Evolutionary conservation across 352 stramenopile genomes (phyloP).

Genomic region (Pythium utonaiense): DNA sequence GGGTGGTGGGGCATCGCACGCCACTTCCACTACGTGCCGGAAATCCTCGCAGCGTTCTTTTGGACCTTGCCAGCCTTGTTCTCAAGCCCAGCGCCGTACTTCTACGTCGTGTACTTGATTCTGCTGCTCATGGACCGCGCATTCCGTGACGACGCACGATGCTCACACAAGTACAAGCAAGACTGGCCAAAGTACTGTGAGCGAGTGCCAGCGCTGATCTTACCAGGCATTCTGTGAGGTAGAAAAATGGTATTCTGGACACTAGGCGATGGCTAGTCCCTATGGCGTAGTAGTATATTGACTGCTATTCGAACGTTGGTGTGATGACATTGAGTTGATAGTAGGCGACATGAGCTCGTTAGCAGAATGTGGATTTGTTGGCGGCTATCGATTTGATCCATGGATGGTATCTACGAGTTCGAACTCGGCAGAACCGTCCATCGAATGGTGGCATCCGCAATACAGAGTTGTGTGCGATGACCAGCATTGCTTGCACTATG

Average conservation of each 20-base stretch:
- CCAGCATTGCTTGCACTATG: not conserved
- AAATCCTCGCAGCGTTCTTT: constrained; percentile 84
- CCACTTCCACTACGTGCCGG: constrained; percentile 95
- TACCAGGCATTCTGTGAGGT: constrained; percentile 81
- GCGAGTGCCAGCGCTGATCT: constrained; percentile 84
- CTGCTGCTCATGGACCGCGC: constrained; percentile 94
- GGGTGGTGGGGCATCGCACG: constrained; percentile 94
- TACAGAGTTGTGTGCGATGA: too few species aligned
- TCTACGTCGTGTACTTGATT: constrained; percentile 90
- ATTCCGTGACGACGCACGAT: constrained; percentile 94
- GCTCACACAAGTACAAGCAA: constrained; percentile 93
- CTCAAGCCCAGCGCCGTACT: constrained; percentile 73
- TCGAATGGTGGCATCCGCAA: not conserved
- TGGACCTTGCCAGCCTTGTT: constrained; percentile 71
- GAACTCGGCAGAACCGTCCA: not conserved
- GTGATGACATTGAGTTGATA: too few species aligned
- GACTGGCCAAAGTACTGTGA: constrained; percentile 94
- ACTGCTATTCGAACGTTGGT: not conserved
- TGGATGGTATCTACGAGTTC: not conserved
- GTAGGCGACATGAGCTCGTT: too few species aligned
- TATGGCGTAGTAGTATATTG: too few species aligned
- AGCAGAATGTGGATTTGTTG: not conserved
- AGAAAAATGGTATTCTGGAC: too few species aligned
- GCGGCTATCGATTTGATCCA: not conserved
- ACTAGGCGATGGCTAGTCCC: too few species aligned